Base-by-base conservation (phyloP, 2,329 filamentous ascomycete species). In the Aspergillus novoparasiticus region DNA sequence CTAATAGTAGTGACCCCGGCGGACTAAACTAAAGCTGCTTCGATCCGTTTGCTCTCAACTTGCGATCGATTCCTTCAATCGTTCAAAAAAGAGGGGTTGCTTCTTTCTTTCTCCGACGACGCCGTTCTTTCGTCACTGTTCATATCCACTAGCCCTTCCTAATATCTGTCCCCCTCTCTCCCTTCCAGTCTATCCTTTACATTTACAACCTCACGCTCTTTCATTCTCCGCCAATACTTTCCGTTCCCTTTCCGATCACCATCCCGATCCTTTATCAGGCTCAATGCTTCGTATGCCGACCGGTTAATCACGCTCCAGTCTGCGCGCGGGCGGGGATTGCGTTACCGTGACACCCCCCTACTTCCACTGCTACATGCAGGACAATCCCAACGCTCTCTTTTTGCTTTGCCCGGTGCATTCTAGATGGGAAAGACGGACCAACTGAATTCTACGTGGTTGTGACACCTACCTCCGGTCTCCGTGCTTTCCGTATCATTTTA, bases 261-360 rank as follows among this genome's bases (percentile, higher is more conserved):
- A 30, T 58, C 28, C 54, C 45, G 21, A 45, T 61, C 61, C 58
- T 59, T 58, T 56, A 43, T 61, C 41, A 57, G 57, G 57, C 63
- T 60, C 68, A 65, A 64, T 67, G 61, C 64, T 65, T 69, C 60
- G 48, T 55, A 57, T 65, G 64, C 65, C 66, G 62, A 59, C 58
- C 60, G 57, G 59, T 48, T 68, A 68, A 63, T 54, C 26, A 65
- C 45, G 56, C 57, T 58, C 60, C 62, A 61, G 56, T 60, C 64
- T 69, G 64, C 68, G 69, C 68, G 64, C 71, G 68, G 66, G 71
- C 68, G 68, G 72, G 68, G 68, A 66, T 63, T 64, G 61, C 64
- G 23, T 66, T 60, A 58, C 50, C 36, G 57, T 55, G 23, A 36
- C 60, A n/a, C 56, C 53, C 39, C 43, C 60, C 53, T 61, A 65